phyloP scores from a whole-genome alignment of 208 protist genomes.

The Giardia muris region DNA sequence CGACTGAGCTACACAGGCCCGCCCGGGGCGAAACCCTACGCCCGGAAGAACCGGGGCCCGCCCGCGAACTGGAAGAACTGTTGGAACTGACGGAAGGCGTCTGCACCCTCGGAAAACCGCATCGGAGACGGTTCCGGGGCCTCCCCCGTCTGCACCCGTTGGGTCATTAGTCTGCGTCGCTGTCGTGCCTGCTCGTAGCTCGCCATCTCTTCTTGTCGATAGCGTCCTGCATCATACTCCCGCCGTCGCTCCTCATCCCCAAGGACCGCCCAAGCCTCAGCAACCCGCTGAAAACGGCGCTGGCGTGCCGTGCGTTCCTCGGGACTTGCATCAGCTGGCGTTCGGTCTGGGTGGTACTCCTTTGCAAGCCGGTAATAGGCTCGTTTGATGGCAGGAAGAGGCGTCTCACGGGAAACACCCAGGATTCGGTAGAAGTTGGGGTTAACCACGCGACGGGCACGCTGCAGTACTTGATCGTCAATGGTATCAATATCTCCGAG shows the following conservation, averaged over 20 bases:
- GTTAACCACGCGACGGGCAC: not conserved
- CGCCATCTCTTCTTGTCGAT: not conserved
- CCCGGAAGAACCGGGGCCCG: not conserved
- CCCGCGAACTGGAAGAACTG: not conserved
- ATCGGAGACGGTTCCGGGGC: no score
- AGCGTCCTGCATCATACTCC: not conserved
- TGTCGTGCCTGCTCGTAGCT: not conserved
- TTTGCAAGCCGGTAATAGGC: not conserved
- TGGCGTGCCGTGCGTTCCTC: not conserved
- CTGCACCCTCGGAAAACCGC: no score
- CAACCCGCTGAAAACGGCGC: not conserved
- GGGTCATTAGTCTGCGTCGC: not conserved
- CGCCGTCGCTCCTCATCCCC: not conserved
- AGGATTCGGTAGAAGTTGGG: conserved; percentile 18
- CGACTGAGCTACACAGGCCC: conserved; percentile 14
- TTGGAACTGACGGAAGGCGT: no score
- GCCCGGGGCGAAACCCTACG: no score
- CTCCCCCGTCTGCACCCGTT: no score
- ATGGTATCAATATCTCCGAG: not conserved
- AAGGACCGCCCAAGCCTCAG: conserved; percentile 22
- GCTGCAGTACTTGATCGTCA: not conserved
- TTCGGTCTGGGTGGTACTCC: not conserved
- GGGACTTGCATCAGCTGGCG: not conserved
- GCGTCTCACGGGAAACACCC: not conserved
- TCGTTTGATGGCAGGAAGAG: not conserved